Evolutionary conservation across 2,329 filamentous ascomycete species (phyloP).

Genomic region (Aureobasidium sp.): DNA sequence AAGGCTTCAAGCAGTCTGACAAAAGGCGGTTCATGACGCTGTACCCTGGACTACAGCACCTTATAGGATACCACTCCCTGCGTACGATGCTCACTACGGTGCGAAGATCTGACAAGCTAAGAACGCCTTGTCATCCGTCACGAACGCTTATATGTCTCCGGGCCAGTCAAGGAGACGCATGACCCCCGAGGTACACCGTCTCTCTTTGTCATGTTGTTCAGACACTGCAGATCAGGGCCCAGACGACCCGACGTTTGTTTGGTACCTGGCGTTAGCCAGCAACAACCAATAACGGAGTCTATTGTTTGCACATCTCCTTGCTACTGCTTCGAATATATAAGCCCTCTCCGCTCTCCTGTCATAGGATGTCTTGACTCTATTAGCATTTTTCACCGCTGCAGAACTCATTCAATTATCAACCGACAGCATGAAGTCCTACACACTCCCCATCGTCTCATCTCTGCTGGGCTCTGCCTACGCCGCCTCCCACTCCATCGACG

Average conservation of each 20-base stretch:
- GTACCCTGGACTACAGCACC: neutral
- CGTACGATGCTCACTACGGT: no score
- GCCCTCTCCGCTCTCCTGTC: neutral
- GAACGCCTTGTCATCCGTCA: slow-evolving; percentile 1
- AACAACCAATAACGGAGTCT: neutral
- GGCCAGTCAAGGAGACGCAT: neutral
- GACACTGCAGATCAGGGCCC: neutral
- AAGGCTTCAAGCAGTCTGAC: no score
- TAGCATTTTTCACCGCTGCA: no score
- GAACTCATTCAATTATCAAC: no score
- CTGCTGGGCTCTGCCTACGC: neutral
- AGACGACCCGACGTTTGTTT: neutral
- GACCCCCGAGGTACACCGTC: neutral
- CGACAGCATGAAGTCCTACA: neutral
- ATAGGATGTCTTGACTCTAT: no score
- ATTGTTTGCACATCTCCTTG: no score
- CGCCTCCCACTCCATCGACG: slow-evolving; percentile 1
- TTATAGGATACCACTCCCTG: no score
- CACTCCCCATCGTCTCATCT: neutral
- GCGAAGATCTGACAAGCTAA: neutral
- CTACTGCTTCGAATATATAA: neutral
- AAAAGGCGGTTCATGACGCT: neutral
- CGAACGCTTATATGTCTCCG: neutral
- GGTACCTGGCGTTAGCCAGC: neutral
- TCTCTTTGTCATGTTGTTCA: neutral